Evolutionary conservation across 352 stramenopile genomes (phyloP), one percentile per base, ranked within the genome.

Genomic region (Phytophthora uliginosa): DNA sequence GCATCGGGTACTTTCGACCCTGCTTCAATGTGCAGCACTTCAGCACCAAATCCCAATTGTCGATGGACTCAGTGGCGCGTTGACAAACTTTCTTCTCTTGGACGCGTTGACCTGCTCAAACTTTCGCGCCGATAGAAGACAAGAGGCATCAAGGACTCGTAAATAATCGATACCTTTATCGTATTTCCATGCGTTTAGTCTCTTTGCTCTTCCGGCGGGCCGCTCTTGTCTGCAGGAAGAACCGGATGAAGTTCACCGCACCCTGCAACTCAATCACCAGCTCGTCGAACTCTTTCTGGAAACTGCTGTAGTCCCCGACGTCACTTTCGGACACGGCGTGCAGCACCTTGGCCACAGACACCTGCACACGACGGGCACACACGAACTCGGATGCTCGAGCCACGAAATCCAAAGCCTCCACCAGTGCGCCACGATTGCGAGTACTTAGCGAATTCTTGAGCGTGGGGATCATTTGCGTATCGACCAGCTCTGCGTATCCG

Each of bases 311-410:
- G 31, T 73, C 66, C 10, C 58, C 58, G 4, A 91, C 76, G 13
- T 82, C 76, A 51, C 73, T 89, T n/a, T 82, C 79, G 3, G 83
- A 66, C 33, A 92, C 77, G 33, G 76, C 81, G 42, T 90, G 80
- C 26, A 95, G 60, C 20, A 95, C 63, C 59, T 82, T 74, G 24
- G 85, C 85, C 2, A 89, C 83, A 20, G 80, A 82, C 40, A 95
- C 81, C 67, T 95, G 88, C 5, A 95, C 77, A 10, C 88, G 78
- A 1, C 79, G 63, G 38, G 85, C 88, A 33, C 85, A 88, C 0
- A 95, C 88, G 69, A 95, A 95, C 57, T 95, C 88, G 17, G 88
- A 77, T 0, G 85, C 83, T 12, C 84, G 72, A 36, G 88, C 88
- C 2, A 79, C 66, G 61, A 95, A 95, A 42, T 95, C 85, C 10